These are phyloP conservation scores for Berkeleyomyces basicola DNA, from an alignment of 2,329 filamentous ascomycete genomes.

Conservation along the genomic window DNA sequence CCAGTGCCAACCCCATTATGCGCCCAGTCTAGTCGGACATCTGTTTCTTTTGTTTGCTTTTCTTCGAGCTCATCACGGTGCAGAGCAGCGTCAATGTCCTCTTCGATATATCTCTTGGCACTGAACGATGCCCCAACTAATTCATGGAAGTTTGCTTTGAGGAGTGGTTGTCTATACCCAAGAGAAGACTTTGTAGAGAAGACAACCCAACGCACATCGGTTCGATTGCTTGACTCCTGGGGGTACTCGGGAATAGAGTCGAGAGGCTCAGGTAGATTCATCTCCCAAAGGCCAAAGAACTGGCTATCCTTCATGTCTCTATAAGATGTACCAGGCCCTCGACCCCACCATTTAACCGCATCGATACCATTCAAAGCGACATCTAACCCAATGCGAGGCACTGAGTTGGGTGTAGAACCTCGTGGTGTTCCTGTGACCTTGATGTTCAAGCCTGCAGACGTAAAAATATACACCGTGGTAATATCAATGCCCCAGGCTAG, in stretches of 20 bases:
- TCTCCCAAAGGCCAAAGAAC: constrained; percentile 35
- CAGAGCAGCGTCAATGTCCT: constrained; percentile 34
- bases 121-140: constrained; percentile 37
- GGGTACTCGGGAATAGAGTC: constrained; percentile 49
- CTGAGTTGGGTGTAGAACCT: constrained; percentile 33
- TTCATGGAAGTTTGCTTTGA: constrained; percentile 31
- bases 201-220: constrained; percentile 44
- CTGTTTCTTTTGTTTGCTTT: constrained; percentile 31
- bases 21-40: constrained; percentile 41
- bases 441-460: constrained; percentile 30
- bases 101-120: constrained; percentile 36
- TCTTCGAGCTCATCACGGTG: constrained; percentile 45
- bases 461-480: constrained; percentile 38
- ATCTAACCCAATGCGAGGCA: constrained; percentile 48
- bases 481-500: constrained; percentile 42
- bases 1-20: constrained; percentile 48
- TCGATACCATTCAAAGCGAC: constrained; percentile 23
- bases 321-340: constrained; percentile 50
- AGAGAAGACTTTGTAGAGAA: neutral
- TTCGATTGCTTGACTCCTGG: constrained; percentile 49
- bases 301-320: constrained; percentile 48
- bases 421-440: constrained; percentile 31
- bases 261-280: constrained; percentile 26
- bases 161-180: constrained; percentile 17
- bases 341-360: constrained; percentile 45